Evolutionary conservation across 352 stramenopile genomes (phyloP).

Genomic region (Phytophthora colocasiae): DNA sequence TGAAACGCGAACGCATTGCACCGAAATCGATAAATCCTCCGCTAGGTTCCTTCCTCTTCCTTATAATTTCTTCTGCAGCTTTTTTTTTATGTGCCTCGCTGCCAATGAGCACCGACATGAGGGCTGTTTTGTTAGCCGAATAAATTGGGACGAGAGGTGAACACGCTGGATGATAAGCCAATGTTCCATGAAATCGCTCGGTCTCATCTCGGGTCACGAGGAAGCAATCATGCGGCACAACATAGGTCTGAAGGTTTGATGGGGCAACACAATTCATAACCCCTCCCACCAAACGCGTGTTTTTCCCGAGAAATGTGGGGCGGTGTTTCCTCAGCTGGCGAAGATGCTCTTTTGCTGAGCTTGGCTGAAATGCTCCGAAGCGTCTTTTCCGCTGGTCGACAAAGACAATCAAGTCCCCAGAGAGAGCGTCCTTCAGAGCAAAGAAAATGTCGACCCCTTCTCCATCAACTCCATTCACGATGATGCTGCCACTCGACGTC

Average conservation of each 20-base stretch:
- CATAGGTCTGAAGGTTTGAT: constrained; percentile 10
- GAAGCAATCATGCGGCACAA: no score
- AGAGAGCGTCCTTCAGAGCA: constrained; percentile 32
- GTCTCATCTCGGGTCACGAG: constrained; percentile 10
- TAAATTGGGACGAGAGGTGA: constrained; percentile 37
- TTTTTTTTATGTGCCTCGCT: no score
- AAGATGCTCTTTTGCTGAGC: constrained; percentile 7
- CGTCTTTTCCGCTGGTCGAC: no score
- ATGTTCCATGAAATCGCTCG: constrained; percentile 36
- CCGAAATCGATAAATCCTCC: no score
- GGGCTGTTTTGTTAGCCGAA: constrained; percentile 12
- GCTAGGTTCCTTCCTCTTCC: no score
- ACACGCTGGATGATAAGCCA: constrained; percentile 43
- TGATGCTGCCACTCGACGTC: constrained; percentile 34
- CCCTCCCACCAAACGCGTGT: no score
- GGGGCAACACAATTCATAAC: no score
- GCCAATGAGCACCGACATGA: no score
- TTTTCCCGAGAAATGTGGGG: no score
- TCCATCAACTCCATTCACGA: constrained; percentile 35
- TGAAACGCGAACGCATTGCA: no score
- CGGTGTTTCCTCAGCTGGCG: no score
- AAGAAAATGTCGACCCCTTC: constrained; percentile 41
- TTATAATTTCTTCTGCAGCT: no score
- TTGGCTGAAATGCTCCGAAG: constrained; percentile 4
- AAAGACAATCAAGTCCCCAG: neutral